phyloP scores from a whole-genome alignment of 2,329 filamentous ascomycete genomes.

The Dothideomycetes sp. region DNA sequence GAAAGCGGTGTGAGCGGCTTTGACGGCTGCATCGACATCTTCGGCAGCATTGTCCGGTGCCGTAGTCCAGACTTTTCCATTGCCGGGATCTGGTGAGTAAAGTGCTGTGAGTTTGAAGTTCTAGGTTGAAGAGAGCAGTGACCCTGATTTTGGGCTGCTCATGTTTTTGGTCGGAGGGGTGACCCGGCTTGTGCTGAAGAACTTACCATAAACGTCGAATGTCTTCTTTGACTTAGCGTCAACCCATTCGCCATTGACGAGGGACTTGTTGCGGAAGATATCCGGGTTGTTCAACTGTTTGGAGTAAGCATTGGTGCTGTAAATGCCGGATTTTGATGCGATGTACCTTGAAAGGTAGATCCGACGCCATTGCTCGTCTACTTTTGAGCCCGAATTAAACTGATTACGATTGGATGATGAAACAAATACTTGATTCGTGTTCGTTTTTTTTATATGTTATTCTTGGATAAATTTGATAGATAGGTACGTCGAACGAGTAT shows the following conservation, averaged over 20 bases:
- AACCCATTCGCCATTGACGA: slow-evolving; percentile 47
- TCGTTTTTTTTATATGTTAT: too few species aligned
- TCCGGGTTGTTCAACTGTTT: slow-evolving; percentile 43
- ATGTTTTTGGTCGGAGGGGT: too few species aligned
- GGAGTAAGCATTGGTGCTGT: too few species aligned
- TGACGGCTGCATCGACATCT: slow-evolving; percentile 53
- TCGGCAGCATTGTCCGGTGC: slow-evolving; percentile 42
- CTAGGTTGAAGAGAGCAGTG: neutral
- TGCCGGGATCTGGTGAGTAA: slow-evolving; percentile 38
- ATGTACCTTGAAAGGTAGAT: slow-evolving; percentile 37
- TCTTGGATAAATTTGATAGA: too few species aligned
- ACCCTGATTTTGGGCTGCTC: neutral
- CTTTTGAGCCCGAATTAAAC: too few species aligned
- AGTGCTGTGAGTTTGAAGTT: neutral
- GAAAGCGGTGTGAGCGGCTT: slow-evolving; percentile 53
- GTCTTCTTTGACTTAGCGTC: slow-evolving; percentile 48
- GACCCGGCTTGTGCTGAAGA: neutral
- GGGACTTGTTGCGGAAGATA: slow-evolving; percentile 46
- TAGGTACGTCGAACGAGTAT: too few species aligned
- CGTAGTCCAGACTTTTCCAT: slow-evolving; percentile 40
- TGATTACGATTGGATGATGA: too few species aligned
- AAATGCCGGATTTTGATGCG: too few species aligned
- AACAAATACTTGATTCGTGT: too few species aligned
- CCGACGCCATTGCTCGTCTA: slow-evolving; percentile 23
- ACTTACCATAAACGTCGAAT: slow-evolving; percentile 46